Evolutionary conservation across 768 basidiomycete genomes (phyloP).

Genomic region (Psilocybe cyanescens): DNA sequence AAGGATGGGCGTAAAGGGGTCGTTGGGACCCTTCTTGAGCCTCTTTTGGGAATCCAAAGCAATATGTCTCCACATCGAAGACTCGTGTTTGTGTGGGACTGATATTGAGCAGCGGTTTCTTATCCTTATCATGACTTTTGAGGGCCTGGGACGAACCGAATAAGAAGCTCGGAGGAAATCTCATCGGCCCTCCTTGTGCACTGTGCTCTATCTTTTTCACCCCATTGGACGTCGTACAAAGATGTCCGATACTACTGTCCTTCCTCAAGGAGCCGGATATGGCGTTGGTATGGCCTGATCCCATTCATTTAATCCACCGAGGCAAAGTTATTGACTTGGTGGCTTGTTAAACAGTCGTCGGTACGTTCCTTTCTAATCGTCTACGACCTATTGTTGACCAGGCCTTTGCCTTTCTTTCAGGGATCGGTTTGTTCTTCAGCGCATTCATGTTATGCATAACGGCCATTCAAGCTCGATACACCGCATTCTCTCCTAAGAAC

Average conservation of each 20-base stretch:
- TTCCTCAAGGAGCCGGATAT: constrained; percentile 86
- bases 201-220: neutral
- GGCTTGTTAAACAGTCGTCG: constrained; percentile 26
- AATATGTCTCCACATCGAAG: neutral
- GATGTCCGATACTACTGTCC: constrained; percentile 39
- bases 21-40: neutral
- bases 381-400: neutral
- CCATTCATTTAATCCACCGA: no score
- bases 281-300: constrained; percentile 59
- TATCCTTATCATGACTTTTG: constrained; percentile 13
- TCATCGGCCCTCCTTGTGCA: neutral
- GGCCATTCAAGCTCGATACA: constrained; percentile 83
- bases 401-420: constrained; percentile 34
- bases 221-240: neutral
- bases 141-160: neutral
- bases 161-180: neutral
- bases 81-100: constrained; percentile 8
- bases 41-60: neutral
- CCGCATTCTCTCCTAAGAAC: constrained; percentile 74
- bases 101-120: constrained; percentile 14
- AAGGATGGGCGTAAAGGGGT: neutral
- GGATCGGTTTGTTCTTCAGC: constrained; percentile 89
- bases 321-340: neutral
- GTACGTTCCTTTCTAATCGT: constrained; percentile 18
- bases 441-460: constrained; percentile 81